A percentile compares a stretch with the other conserved stretches of the same genome.
phyloP scores from a whole-genome alignment of 805 yeast species.

The Nakazawaea ernobii region DNA sequence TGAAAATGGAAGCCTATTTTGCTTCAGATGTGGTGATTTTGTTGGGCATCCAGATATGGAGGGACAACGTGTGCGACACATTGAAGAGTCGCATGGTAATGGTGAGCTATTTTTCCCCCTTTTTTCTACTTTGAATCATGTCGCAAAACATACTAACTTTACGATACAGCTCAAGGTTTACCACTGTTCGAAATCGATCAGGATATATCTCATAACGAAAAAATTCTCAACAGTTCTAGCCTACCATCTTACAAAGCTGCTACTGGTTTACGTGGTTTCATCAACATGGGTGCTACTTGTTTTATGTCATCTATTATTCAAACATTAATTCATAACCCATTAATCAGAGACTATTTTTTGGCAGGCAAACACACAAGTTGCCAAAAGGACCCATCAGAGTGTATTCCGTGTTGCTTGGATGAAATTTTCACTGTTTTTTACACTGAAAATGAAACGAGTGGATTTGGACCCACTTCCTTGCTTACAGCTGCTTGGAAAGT shows the following conservation, averaged over 20 bases:
- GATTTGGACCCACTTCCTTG: constrained; percentile 77
- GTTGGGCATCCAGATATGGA: constrained; percentile 59
- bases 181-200: constrained; percentile 24
- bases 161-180: constrained; percentile 22
- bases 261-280: constrained; percentile 82
- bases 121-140: neutral
- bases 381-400: constrained; percentile 33
- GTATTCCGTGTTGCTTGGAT: constrained; percentile 85
- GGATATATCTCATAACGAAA: constrained; percentile 17
- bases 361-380: constrained; percentile 67
- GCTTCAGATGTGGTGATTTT: constrained; percentile 74
- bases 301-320: constrained; percentile 94
- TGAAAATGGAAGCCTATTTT: constrained; percentile 60
- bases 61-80: constrained; percentile 32
- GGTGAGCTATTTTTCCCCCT: constrained; percentile 5
- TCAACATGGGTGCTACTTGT: constrained; percentile 96
- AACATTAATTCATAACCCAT: constrained; percentile 84
- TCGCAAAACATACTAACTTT: constrained; percentile 1
- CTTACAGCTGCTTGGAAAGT: constrained; percentile 85
- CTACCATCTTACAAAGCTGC: constrained; percentile 49
- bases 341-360: constrained; percentile 71
- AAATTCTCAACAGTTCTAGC: constrained; percentile 27
- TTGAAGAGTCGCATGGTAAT: constrained; percentile 18
- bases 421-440: constrained; percentile 70
- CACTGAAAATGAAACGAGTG: constrained; percentile 53